A percentile compares a stretch with the other conserved stretches of the same genome.
These are phyloP conservation scores for Castanopsis chinensis DNA, from an alignment of 306 rosid genomes.

Conservation along the genomic window DNA sequence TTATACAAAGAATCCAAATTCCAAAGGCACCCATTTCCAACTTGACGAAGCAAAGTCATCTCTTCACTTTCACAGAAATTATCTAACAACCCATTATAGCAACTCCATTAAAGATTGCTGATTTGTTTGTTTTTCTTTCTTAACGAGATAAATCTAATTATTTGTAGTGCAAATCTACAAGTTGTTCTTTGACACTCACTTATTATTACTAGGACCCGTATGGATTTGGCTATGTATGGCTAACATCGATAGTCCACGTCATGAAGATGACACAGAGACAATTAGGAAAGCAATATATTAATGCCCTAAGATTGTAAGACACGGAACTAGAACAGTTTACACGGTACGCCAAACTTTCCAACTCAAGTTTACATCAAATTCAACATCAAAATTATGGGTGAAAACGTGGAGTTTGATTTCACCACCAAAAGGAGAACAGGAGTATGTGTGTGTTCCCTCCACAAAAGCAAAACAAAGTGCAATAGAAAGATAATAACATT, in stretches of 20 bases:
- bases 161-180: background rate
- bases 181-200: background rate
- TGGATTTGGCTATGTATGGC: background rate
- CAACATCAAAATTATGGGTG: background rate
- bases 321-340: constrained; percentile 2
- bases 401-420: background rate
- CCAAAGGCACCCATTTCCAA: too few relatives aligned
- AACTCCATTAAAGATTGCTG: background rate
- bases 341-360: constrained; percentile 15
- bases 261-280: background rate
- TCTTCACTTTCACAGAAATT: background rate
- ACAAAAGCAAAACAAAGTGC: too few relatives aligned
- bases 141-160: background rate
- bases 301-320: background rate
- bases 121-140: background rate
- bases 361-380: background rate
- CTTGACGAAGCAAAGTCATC: background rate
- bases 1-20: too few relatives aligned
- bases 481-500: too few relatives aligned
- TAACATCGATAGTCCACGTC: background rate
- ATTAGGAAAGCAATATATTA: background rate
- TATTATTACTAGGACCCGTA: background rate
- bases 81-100: background rate
- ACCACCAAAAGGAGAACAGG: too few relatives aligned
- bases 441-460: too few relatives aligned